Evolutionary conservation across 2,329 filamentous ascomycete genomes (phyloP), one percentile per base, ranked within the genome.

Genomic region (Dactylellina parvicollis): DNA sequence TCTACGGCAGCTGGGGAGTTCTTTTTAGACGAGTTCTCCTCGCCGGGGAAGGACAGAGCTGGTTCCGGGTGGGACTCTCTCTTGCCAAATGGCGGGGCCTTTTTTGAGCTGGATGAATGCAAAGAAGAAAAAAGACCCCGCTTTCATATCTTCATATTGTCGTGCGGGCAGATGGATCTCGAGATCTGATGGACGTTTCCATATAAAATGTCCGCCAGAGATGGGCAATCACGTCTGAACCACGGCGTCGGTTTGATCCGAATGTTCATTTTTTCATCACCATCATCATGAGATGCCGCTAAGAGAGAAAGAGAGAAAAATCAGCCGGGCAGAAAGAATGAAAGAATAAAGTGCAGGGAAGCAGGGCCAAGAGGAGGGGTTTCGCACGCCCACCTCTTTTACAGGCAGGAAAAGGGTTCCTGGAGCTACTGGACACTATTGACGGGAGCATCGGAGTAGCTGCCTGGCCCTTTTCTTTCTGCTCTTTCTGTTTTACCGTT

Each of bases 311-410:
- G 44, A 36, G 42, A 60, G 28, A 42, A 9, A n/a, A 57, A 40
- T 40, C 50, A 18, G 30, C 22, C 22, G 34, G 44, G 22, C 10
- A 44, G n/a, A 55, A 40, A 40, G 40, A 18, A 3, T 20, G 20
- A 44, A 40, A 52, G 12, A 28, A 56, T n/a, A 49, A 30, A 18
- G 8, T 9, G 24, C 67, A 72, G 57, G 67, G 67, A 72, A 72
- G 16, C 10, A 44, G 55, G 52, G 67, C 59, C 67, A 52, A 72
- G 67, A 72, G 42, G 67, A 72, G 67, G 67, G 67, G 67, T 46
- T 57, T 24, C 30, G 5, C 22, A 9, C n/a, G 3, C 16, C 34
- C 34, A 40, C 4, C n/a, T 40, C 36, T 40, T 12, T 44, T 16
- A n/a, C 20, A 9, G 4, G 7, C 9, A 50, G 30, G 18, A 24